Percentiles rank a stretch among this genome's conserved stretches.
Conservation (phyloP, 768 basidiomycete species). For the Suillus paluster region DNA sequence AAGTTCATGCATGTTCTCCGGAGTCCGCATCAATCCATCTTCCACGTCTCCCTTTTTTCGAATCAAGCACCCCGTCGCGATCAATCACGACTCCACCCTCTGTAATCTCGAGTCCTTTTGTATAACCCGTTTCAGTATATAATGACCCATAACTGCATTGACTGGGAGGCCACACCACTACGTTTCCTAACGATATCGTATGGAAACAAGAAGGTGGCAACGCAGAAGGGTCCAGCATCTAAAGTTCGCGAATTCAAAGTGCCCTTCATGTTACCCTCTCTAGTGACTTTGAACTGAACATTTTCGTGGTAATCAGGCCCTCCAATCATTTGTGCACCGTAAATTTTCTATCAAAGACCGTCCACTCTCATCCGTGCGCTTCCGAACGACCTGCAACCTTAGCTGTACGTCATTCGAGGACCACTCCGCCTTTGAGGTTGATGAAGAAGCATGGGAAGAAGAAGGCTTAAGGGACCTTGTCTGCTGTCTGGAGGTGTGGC, state of each 20-base stretch:
- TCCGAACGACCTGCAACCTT: conserved; percentile 6
- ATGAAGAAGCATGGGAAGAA: conserved; percentile 5
- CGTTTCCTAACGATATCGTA: conserved; percentile 11
- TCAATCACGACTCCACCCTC: background rate
- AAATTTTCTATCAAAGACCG: background rate
- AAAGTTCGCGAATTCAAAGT: conserved; percentile 4
- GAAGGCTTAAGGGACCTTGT: background rate
- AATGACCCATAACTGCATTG: conserved; percentile 32
- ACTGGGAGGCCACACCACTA: conserved; percentile 29
- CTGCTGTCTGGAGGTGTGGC: background rate
- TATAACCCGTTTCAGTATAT: background rate
- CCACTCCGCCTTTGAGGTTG: background rate
- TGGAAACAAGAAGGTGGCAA: background rate
- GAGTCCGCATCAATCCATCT: too few species aligned
- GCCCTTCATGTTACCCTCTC: background rate
- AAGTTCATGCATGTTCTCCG: too few species aligned
- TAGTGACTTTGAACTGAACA: background rate
- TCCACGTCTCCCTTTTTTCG: too few species aligned
- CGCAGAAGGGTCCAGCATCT: background rate
- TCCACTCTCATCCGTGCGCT: background rate
- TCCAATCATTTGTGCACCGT: background rate
- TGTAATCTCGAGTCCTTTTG: too few species aligned
- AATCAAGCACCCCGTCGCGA: too few species aligned
- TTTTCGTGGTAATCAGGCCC: background rate
- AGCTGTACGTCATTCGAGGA: background rate